Evolutionary conservation across 2,329 filamentous ascomycete species (phyloP).

Genomic region (Elsinoe batatas): DNA sequence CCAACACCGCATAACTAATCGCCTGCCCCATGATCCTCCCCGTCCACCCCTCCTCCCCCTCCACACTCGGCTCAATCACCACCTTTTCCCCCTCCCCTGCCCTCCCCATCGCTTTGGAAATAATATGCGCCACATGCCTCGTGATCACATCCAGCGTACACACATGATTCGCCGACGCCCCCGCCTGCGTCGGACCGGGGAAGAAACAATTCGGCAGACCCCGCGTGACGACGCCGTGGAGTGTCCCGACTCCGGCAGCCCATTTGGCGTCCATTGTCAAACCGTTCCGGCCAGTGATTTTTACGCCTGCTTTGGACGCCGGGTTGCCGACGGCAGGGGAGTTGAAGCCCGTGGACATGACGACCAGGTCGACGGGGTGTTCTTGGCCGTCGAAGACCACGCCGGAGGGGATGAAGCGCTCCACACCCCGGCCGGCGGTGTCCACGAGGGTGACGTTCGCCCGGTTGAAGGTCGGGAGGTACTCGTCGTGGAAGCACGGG

Average conservation of each 20-base stretch:
- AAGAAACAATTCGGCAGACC: conserved; percentile 50
- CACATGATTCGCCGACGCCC: conserved; percentile 31
- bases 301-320: conserved; percentile 21
- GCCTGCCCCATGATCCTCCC: conserved; percentile 32
- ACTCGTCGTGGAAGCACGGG: conserved; percentile 52
- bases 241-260: conserved; percentile 33
- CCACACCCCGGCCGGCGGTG: conserved; percentile 46
- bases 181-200: conserved; percentile 35
- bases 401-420: conserved; percentile 36
- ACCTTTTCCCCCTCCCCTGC: conserved; percentile 17
- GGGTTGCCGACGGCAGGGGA: conserved; percentile 21
- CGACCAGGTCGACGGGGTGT: conserved; percentile 39
- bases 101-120: conserved; percentile 28
- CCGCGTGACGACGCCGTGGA: conserved; percentile 42
- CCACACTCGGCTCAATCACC: conserved; percentile 36
- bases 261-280: conserved; percentile 39
- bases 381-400: conserved; percentile 40
- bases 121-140: conserved; percentile 38
- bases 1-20: conserved; percentile 31
- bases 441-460: conserved; percentile 51
- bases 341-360: conserved; percentile 40
- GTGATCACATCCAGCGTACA: conserved; percentile 30
- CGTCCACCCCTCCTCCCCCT: conserved; percentile 42
- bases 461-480: conserved; percentile 49
- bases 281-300: conserved; percentile 34